A percentile compares a stretch with the other conserved stretches of the same genome.
phyloP scores from a whole-genome alignment of 2,329 filamentous ascomycete species.

The Ophiostoma angusticollis region DNA sequence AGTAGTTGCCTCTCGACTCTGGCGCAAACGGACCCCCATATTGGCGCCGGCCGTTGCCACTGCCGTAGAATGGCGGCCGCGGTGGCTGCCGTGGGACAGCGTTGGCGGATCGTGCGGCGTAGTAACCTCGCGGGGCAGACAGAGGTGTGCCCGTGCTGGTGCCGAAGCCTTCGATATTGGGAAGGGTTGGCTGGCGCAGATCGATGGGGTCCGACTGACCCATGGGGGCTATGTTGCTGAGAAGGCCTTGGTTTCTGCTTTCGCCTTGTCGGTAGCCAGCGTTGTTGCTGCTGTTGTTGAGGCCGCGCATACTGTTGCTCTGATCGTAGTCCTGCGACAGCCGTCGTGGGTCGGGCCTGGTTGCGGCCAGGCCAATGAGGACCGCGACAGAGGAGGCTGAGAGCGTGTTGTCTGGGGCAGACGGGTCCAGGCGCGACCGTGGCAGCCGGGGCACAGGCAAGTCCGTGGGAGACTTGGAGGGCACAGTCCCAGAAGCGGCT shows the following conservation, averaged over 20 bases:
- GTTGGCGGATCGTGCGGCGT: no score
- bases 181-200: neutral
- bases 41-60: no score
- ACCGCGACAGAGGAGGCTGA: constrained; percentile 4
- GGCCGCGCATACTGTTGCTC: no score
- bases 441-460: neutral
- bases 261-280: neutral
- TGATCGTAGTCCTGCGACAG: neutral
- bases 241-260: neutral
- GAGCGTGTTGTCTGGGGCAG: neutral
- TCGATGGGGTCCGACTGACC: neutral
- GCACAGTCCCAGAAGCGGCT: no score
- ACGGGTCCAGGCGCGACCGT: constrained; percentile 1
- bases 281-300: neutral
- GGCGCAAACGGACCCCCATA: no score
- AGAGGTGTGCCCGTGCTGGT: neutral
- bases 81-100: no score
- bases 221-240: constrained; percentile 3
- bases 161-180: neutral
- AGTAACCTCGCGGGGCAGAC: no score
- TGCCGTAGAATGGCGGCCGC: no score
- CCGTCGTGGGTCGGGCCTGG: neutral
- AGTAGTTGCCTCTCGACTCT: no score
- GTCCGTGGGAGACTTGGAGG: no score
- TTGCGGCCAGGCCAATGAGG: constrained; percentile 5